Conservation (phyloP, 2,329 filamentous ascomycete genomes). For the Nemania sp. region DNA sequence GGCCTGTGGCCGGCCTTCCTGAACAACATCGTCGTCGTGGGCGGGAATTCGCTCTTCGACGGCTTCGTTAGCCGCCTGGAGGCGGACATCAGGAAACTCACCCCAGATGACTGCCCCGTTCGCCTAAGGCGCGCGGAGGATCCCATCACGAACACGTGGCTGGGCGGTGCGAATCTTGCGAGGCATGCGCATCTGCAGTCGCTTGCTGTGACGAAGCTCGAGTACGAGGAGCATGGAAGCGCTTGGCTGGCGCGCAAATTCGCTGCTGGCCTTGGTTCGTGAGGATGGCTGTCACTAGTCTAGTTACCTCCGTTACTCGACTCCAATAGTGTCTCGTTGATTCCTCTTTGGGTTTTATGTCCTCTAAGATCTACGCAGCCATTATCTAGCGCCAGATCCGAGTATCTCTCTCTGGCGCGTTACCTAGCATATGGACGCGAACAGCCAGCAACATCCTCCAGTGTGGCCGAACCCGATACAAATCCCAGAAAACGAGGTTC, state of each 20-base stretch:
- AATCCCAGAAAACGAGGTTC: too few species aligned
- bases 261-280: slow-evolving; percentile 43
- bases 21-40: slow-evolving; percentile 86
- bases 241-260: slow-evolving; percentile 77
- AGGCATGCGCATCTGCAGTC: slow-evolving; percentile 67
- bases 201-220: slow-evolving; percentile 78
- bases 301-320: too few species aligned
- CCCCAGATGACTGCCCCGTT: slow-evolving; percentile 77
- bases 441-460: too few species aligned
- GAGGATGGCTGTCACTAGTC: slow-evolving; percentile 4
- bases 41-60: slow-evolving; percentile 78
- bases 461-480: too few species aligned
- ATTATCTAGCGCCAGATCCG: too few species aligned
- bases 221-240: slow-evolving; percentile 87
- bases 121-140: slow-evolving; percentile 71
- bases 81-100: slow-evolving; percentile 70
- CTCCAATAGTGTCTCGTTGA: not conserved
- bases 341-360: not conserved
- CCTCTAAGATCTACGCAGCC: too few species aligned
- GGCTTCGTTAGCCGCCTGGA: slow-evolving; percentile 83
- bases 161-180: slow-evolving; percentile 79
- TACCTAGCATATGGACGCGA: too few species aligned
- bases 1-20: slow-evolving; percentile 82
- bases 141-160: slow-evolving; percentile 81
- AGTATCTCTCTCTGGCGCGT: too few species aligned